Evolutionary conservation across 495 filamentous ascomycete species (phyloP).

Genomic region (Aspergillus nidulans): DNA sequence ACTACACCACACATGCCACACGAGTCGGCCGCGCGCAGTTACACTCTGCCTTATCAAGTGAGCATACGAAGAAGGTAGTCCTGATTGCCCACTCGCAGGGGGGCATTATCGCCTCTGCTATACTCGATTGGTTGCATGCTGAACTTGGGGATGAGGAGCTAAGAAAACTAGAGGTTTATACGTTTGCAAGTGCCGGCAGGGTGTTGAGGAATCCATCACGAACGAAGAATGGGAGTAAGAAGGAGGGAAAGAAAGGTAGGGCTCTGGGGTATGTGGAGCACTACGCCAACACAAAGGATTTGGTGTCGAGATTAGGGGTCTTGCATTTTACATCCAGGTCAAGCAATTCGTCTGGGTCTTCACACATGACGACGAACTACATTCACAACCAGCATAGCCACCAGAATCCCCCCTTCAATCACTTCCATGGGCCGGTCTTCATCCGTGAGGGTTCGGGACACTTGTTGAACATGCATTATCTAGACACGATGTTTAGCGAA

Average conservation of each 20-base stretch:
- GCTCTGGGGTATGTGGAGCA: constrained; percentile 67
- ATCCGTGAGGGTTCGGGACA: constrained; percentile 57
- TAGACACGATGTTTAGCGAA: constrained; percentile 61
- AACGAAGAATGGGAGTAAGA: constrained; percentile 19
- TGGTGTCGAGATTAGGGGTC: constrained; percentile 67
- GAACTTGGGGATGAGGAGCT: constrained; percentile 60
- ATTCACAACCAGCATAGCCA: too few relatives aligned
- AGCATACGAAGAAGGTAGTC: constrained; percentile 57
- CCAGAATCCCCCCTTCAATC: too few relatives aligned
- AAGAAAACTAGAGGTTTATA: constrained; percentile 68
- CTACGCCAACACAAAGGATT: constrained; percentile 70
- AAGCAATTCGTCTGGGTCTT: constrained; percentile 27
- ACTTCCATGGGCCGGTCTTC: constrained; percentile 66
- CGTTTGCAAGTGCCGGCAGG: constrained; percentile 69
- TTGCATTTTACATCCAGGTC: constrained; percentile 52
- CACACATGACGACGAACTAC: too few relatives aligned
- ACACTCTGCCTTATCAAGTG: constrained; percentile 16
- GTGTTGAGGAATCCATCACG: constrained; percentile 77
- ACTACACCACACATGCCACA: constrained; percentile 59
- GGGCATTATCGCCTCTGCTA: constrained; percentile 61
- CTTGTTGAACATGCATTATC: constrained; percentile 68
- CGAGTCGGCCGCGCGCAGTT: constrained; percentile 30
- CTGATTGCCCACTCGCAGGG: constrained; percentile 74
- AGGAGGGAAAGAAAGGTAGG: constrained; percentile 11
- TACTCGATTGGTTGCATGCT: constrained; percentile 66